phyloP scores from a whole-genome alignment of 2,329 filamentous ascomycete genomes.

The Fusarium tricinctum region DNA sequence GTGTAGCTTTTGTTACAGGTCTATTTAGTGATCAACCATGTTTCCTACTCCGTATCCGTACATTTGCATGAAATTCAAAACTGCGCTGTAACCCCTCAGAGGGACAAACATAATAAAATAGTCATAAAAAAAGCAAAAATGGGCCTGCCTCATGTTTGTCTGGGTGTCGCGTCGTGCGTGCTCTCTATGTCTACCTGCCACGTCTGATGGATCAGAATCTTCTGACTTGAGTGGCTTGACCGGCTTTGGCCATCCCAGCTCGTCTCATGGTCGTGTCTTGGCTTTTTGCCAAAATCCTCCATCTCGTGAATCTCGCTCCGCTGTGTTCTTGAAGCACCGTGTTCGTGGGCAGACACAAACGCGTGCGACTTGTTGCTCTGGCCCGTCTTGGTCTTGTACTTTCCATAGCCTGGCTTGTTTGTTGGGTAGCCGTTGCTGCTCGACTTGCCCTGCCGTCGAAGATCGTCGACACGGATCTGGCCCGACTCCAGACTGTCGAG shows the following conservation, averaged over 20 bases:
- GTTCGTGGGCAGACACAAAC: not conserved
- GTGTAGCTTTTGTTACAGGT: not conserved
- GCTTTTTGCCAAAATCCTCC: conserved; percentile 22
- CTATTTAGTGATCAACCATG: not conserved
- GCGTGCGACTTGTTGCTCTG: conserved; percentile 37
- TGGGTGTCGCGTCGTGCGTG: conserved; percentile 14
- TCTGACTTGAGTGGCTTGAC: conserved; percentile 49
- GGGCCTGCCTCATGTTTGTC: conserved; percentile 4
- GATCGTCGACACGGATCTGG: conserved; percentile 50
- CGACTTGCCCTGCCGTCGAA: conserved; percentile 48
- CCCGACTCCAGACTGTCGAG: conserved; percentile 51
- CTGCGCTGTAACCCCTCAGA: conserved; percentile 9
- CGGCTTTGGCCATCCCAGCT: conserved; percentile 41
- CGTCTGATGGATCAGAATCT: conserved; percentile 50
- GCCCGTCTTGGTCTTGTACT: conserved; percentile 43
- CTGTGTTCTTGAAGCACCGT: conserved; percentile 16
- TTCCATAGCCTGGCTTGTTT: conserved; percentile 41
- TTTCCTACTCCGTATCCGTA: conserved; percentile 6
- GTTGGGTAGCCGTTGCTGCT: conserved; percentile 45
- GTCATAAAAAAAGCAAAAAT: not conserved
- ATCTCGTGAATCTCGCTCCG: conserved; percentile 36
- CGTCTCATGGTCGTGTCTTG: conserved; percentile 9
- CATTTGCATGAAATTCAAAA: conserved; percentile 13
- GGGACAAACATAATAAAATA: conserved; percentile 3
- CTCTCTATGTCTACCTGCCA: conserved; percentile 50